Evolutionary conservation across 108 stramenopile species (phyloP).

Genomic region (Pseudonitzschia multiseries): DNA sequence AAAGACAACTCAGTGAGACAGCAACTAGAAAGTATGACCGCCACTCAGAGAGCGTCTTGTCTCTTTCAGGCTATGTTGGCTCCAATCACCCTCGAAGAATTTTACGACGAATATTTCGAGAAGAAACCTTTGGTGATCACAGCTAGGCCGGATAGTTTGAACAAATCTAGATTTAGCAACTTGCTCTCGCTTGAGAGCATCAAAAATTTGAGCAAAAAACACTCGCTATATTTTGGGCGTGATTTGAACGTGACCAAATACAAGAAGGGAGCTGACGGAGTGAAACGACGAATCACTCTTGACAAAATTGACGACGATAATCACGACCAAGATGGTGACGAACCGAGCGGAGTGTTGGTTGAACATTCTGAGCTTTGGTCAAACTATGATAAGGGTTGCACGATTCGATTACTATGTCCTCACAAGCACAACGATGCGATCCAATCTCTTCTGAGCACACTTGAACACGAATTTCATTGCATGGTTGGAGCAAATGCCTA

Average conservation of each 20-base stretch:
- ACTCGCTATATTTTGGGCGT: slow-evolving; percentile 73
- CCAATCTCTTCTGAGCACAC: slow-evolving; percentile 75
- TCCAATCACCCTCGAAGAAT: slow-evolving; percentile 62
- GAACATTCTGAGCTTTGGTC: slow-evolving; percentile 81
- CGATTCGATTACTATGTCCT: slow-evolving; percentile 91
- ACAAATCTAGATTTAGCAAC: slow-evolving; percentile 49
- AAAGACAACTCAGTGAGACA: slow-evolving; percentile 18
- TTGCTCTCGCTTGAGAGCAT: slow-evolving; percentile 63
- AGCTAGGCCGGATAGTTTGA: slow-evolving; percentile 11
- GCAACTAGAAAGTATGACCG: slow-evolving; percentile 42
- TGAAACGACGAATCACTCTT: slow-evolving; percentile 71
- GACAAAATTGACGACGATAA: slow-evolving; percentile 54
- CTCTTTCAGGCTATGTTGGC: slow-evolving; percentile 65
- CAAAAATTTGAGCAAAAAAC: slow-evolving; percentile 45
- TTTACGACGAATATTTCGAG: slow-evolving; percentile 81
- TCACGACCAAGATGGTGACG: slow-evolving; percentile 19
- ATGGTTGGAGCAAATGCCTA: slow-evolving; percentile 97
- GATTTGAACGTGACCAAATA: slow-evolving; percentile 95
- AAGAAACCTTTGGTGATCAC: slow-evolving; percentile 73
- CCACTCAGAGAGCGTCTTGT: slow-evolving; percentile 57
- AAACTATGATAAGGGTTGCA: slow-evolving; percentile 77
- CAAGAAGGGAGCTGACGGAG: slow-evolving; percentile 65
- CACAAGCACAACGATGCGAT: slow-evolving; percentile 83
- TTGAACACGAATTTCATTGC: slow-evolving; percentile 92
- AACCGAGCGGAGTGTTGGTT: slow-evolving; percentile 53